Percentiles rank a stretch among this genome's conserved stretches.
These are phyloP conservation scores for Termitomyces bulborhizus DNA, from an alignment of 768 basidiomycete species.

Conservation along the genomic window DNA sequence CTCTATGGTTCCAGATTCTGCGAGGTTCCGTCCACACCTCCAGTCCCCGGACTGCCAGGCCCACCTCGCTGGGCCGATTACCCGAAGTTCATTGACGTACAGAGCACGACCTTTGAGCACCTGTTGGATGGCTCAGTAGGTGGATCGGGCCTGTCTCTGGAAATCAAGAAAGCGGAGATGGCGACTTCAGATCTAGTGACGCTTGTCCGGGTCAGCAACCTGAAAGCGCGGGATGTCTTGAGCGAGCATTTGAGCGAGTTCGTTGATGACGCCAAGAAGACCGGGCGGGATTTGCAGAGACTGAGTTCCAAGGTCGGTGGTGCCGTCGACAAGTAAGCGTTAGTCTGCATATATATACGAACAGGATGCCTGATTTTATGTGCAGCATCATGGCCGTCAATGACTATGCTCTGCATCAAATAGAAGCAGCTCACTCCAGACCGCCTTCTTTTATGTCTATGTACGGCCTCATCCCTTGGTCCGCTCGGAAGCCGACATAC, in stretches of 20 bases:
- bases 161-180: slow-evolving; percentile 74
- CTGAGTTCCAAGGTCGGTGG: slow-evolving; percentile 65
- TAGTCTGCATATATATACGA: neutral
- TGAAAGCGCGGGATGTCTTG: slow-evolving; percentile 54
- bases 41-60: slow-evolving; percentile 1
- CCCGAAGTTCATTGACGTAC: slow-evolving; percentile 51
- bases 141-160: slow-evolving; percentile 52
- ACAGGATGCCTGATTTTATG: neutral
- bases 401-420: slow-evolving; percentile 58
- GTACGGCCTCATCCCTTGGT: slow-evolving; percentile 34
- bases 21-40: slow-evolving; percentile 7
- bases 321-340: slow-evolving; percentile 65
- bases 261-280: slow-evolving; percentile 52
- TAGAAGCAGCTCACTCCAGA: slow-evolving; percentile 36
- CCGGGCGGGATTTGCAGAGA: slow-evolving; percentile 53
- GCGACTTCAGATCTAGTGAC: slow-evolving; percentile 63
- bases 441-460: slow-evolving; percentile 26
- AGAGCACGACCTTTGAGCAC: slow-evolving; percentile 57
- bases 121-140: slow-evolving; percentile 54
- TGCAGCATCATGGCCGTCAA: slow-evolving; percentile 69
- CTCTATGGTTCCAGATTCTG: slow-evolving; percentile 46
- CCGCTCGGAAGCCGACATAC: slow-evolving; percentile 24
- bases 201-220: slow-evolving; percentile 55
- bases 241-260: slow-evolving; percentile 48
- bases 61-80: slow-evolving; percentile 51